Base-by-base conservation (phyloP, 495 filamentous ascomycete genomes). In the Lichina pygmaea region DNA sequence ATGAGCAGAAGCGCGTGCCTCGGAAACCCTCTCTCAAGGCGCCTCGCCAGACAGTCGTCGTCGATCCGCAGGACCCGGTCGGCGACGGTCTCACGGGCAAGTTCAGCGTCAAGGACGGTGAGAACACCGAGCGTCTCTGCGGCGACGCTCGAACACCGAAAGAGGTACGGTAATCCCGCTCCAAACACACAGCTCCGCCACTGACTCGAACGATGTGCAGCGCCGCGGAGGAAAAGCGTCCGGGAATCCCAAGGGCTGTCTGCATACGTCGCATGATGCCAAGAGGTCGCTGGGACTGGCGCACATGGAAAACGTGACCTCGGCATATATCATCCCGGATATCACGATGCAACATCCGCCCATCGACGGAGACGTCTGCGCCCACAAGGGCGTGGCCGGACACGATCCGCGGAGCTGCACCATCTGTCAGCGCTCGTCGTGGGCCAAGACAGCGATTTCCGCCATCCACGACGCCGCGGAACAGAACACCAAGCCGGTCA, bases 311-410 rank as follows among this genome's bases (percentile, higher is more conserved):
- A 24, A 24, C 24, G 76, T 83, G 75, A 86, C 81, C 0, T 86
- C 81, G n/a, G 80, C 76, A 9, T 81, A 85, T 56, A 77, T 80
- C 46, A 53, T 79, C 17, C 73, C 75, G 30, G 76, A 81, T 48
- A 77, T 80, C 50, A 77, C 72, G 13, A 52, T 73, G n/a, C 55
- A 31, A 31, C 36, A 37, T 17, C 38, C 46, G 10, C 50, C 55
- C 46, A 45, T 46, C 11, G 43, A 45, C 33, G 52, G 17, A 51
- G 48, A 47, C 48, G 49, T 65, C 55, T 34, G 66, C 51, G 64
- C 71, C 34, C 71, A 74, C 50, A 65, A 65, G 46, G 67, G 73
- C 37, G 62, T 75, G 43, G 70, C 69, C 44, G 64, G 68, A 44
- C 80, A 86, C 55, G 67, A 77, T 48, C 68, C 69, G 43, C 63